Evolutionary conservation across 1,284 basidiomycete genomes (phyloP).

Genomic region (Lentinus polychrous): DNA sequence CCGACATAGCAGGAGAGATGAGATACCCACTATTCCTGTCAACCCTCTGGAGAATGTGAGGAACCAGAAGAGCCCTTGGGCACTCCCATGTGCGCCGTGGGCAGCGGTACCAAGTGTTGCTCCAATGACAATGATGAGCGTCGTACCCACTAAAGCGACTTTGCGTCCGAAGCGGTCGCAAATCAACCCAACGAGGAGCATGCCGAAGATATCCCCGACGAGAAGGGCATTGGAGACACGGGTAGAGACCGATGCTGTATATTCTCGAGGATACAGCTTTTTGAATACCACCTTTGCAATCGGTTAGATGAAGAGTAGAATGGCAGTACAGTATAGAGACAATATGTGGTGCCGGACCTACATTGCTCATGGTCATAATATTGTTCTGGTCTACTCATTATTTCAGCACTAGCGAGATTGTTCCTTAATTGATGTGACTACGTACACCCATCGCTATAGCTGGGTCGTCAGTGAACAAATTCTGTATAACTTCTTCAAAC

Average conservation of each 20-base stretch:
- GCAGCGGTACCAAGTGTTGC: conserved; percentile 69
- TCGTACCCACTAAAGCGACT: conserved; percentile 67
- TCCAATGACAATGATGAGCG: conserved; percentile 64
- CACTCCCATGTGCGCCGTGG: conserved; percentile 52
- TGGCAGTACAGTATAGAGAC: conserved; percentile 39
- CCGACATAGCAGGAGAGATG: background rate
- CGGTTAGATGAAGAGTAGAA: conserved; percentile 52
- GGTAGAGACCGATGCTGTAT: conserved; percentile 45
- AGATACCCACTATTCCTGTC: background rate
- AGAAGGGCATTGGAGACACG: too few species aligned
- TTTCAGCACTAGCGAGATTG: too few species aligned
- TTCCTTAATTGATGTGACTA: too few species aligned
- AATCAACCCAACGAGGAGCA: conserved; percentile 58
- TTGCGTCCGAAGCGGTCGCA: conserved; percentile 72
- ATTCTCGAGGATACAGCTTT: conserved; percentile 66
- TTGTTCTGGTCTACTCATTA: conserved; percentile 56
- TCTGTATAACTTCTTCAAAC: too few species aligned
- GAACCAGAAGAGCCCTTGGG: conserved; percentile 69
- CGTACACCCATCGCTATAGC: conserved; percentile 52
- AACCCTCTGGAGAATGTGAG: conserved; percentile 40
- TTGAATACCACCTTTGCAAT: conserved; percentile 54
- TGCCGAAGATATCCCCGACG: conserved; percentile 53
- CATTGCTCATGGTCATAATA: conserved; percentile 60
- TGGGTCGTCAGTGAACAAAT: too few species aligned
- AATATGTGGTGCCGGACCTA: conserved; percentile 19